phyloP scores from a whole-genome alignment of 176 grass and related monocot species.

The Poa annua region DNA sequence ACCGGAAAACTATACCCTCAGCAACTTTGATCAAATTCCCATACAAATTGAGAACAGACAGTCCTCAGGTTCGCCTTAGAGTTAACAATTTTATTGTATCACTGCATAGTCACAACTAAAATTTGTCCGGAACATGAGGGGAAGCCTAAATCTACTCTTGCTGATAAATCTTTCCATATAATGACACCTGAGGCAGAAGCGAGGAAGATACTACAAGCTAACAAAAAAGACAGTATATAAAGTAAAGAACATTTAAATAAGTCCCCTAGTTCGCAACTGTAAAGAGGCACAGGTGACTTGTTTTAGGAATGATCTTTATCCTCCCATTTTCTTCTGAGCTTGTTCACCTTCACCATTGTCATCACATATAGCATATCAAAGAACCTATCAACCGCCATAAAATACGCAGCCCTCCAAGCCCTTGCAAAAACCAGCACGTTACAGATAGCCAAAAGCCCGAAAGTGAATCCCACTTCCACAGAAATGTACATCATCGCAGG shows the following conservation, averaged over 20 bases:
- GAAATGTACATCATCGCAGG: background rate
- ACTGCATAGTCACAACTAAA: background rate
- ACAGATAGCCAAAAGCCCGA: background rate
- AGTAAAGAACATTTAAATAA: background rate
- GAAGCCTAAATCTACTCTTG: background rate
- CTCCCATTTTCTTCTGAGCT: background rate
- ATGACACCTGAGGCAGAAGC: background rate
- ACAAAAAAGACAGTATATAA: background rate
- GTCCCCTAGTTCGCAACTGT: background rate
- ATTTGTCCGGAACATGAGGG: background rate
- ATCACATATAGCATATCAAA: background rate
- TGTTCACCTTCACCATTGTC: background rate
- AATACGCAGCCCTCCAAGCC: slow-evolving; percentile 3
- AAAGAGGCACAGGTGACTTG: background rate
- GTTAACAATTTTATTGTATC: background rate
- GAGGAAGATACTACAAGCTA: background rate
- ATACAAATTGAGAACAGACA: background rate
- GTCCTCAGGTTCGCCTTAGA: background rate
- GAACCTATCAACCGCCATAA: background rate
- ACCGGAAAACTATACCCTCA: background rate
- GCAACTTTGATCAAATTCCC: no score
- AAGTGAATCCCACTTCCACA: background rate
- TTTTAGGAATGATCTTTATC: slow-evolving; percentile 15
- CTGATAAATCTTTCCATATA: background rate
- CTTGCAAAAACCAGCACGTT: background rate